Evolutionary conservation across 148 eudicot genomes (phyloP), one percentile per base, ranked within the genome.

Genomic region (Amaranthus palmeri): DNA sequence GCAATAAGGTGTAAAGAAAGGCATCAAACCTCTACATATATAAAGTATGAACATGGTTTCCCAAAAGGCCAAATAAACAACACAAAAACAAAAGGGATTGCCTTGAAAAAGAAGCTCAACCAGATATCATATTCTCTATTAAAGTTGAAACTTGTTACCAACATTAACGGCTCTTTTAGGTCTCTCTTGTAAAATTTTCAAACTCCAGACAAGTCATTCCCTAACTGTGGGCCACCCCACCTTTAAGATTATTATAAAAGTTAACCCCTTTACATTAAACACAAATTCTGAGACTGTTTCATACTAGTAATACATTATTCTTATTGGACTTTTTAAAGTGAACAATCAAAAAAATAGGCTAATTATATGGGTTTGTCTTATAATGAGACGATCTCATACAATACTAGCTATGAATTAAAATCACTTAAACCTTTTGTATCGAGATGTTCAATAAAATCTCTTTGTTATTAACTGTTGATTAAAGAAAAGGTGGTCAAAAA

Each of bases 21-120:
- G 71, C 56, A 57, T 57, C 47, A 54, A 70, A 47, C 54, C 53
- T 52, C 53, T 52, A 25, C 36, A 25, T 25, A 25, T 50, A n/a
- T 58, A 49, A 57, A 72, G 62, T 77, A 76, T 76, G 76, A 72
- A 77, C 72, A 72, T 72, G 80, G 76, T 72, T 77, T 71, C 61
- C 65, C 62, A 72, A 71, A 77, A 58, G 53, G 36, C 36, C 36
- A 25, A 25, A 25, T 25, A 25, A 25, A 25, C 36, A 25, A 25
- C 36, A 25, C n/a, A n/a, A n/a, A 25, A 25, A 25, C 65, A 55
- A 72, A 71, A 77, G 50, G 53, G 7, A 43, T 25, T 65, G 52
- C 45, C 75, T 71, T 77, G 72, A 45, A 72, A 59, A 40, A 58
- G 6, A 77, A 77, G 76, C 54, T 57, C 42, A 67, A 72, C 48